Base-by-base conservation (phyloP, 2,329 filamentous ascomycete species). In the Colletotrichum shisoi region DNA sequence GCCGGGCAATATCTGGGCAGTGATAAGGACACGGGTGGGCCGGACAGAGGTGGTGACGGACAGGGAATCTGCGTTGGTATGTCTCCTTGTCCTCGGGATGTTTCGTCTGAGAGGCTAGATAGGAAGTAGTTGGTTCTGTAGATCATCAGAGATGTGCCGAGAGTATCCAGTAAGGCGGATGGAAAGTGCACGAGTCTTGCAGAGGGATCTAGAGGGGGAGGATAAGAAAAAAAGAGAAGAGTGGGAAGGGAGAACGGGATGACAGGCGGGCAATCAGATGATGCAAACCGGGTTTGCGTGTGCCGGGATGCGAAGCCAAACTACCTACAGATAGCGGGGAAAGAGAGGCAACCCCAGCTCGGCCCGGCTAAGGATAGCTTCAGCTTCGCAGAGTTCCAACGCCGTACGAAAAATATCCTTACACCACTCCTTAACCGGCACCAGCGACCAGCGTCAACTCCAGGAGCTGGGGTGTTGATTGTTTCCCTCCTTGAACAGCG, bases 271-370 rank as follows among this genome's bases (percentile, higher is more conserved):
- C 57, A 53, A 62, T 66, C 51, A 66, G 66, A 68, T 66, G 66
- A 68, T 66, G 46, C 51, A 63, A 59, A 53, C 31, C 27, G 21
- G 57, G 39, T 44, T 64, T 67, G 48, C 59, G 59, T 57, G 42
- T 54, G 49, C 56, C 39, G 40, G 49, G 61, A 45, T 51, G 56
- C 37, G 56, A 59, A 59, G 51, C 48, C 61, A 68, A 60, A 63
- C 64, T 58, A n/a, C n/a, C n/a, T n/a, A n/a, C n/a, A n/a, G n/a
- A n/a, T n/a, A 68, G 61, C 61, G 49, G 61, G 58, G 58, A 45
- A 52, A 37, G 27, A 57, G 39, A 39, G 21, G 45, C 11, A 21
- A 13, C 57, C 57, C 57, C 34, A 58, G 42, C 24, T 45, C 19
- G 44, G 54, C 40, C 54, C 21, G 42, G 24, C 27, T 37, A 27